A percentile compares a stretch with the other conserved stretches of the same genome.
phyloP scores from a whole-genome alignment of 2,329 filamentous ascomycete species.

The Hypoxylon sp. region DNA sequence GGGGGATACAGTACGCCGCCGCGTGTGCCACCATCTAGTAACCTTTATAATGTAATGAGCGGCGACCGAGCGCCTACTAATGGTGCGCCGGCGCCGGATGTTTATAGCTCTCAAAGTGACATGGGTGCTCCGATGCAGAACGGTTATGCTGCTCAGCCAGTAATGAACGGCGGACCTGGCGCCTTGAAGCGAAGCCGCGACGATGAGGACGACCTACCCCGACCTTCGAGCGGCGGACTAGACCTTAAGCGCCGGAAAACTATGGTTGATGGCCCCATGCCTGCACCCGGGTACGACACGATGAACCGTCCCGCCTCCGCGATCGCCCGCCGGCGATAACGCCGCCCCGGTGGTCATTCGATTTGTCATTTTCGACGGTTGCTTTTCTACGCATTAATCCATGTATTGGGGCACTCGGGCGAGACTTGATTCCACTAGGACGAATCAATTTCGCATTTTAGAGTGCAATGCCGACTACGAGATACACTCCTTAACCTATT shows the following conservation, averaged over 20 bases:
- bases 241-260: conserved; percentile 87
- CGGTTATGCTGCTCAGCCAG: conserved; percentile 74
- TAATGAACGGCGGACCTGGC: conserved; percentile 73
- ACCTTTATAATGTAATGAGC: conserved; percentile 90
- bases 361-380: conserved; percentile 18
- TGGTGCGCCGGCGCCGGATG: conserved; percentile 75
- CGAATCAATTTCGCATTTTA: conserved; percentile 40
- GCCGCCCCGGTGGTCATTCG: conserved; percentile 16
- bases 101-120: conserved; percentile 78
- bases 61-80: conserved; percentile 79
- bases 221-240: conserved; percentile 74
- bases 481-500: conserved; percentile 48
- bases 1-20: conserved; percentile 85
- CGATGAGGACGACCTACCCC: conserved; percentile 72
- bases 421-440: conserved; percentile 42
- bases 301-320: conserved; percentile 64
- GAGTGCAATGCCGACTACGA: conserved; percentile 45
- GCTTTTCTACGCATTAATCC: conserved; percentile 44
- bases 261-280: conserved; percentile 72
- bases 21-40: conserved; percentile 79
- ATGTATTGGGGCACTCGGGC: conserved; percentile 47
- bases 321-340: conserved; percentile 57
- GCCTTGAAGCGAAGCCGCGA: conserved; percentile 65
- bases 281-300: conserved; percentile 65
- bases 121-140: conserved; percentile 69